These are phyloP conservation scores for Hypocrella siamensis DNA, from an alignment of 2,329 filamentous ascomycete species.

Conservation along the genomic window DNA sequence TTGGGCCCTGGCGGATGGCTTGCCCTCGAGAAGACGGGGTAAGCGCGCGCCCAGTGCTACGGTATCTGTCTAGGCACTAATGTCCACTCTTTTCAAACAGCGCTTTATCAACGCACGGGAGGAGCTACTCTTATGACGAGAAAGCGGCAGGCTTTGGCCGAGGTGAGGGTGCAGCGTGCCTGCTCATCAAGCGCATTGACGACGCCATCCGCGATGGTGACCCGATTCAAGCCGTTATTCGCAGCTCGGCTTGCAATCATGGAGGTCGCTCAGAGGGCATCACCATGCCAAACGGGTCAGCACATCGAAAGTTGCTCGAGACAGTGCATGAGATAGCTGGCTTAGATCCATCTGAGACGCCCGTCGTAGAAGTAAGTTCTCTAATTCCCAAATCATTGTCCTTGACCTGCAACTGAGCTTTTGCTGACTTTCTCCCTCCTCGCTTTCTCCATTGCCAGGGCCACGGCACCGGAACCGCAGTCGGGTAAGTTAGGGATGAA, in stretches of 20 bases:
- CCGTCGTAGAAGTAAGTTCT: constrained; percentile 5
- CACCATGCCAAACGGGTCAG: constrained; percentile 3
- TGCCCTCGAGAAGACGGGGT: constrained; percentile 2
- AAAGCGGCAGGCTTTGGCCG: constrained; percentile 27
- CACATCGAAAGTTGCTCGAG: constrained; percentile 17
- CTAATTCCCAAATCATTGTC: no score
- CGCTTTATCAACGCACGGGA: constrained; percentile 11
- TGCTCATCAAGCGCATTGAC: constrained; percentile 26
- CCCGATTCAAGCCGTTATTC: constrained; percentile 12
- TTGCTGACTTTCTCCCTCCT: background rate
- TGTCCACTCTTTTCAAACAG: constrained; percentile 1
- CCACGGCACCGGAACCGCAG: constrained; percentile 12
- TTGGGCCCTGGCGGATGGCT: constrained; percentile 6
- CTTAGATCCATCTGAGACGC: constrained; percentile 7
- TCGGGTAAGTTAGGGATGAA: constrained; percentile 10
- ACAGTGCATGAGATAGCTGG: constrained; percentile 17
- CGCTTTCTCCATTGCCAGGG: constrained; percentile 3
- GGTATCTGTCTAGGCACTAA: background rate
- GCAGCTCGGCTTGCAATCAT: constrained; percentile 4
- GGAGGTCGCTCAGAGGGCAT: constrained; percentile 4
- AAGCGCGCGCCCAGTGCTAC: background rate
- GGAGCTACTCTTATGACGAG: constrained; percentile 17
- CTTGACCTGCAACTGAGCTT: no score
- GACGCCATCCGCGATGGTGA: constrained; percentile 26
- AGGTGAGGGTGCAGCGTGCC: constrained; percentile 24